phyloP scores from a whole-genome alignment of 2,329 filamentous ascomycete genomes.

The Cladophialophora immunda region DNA sequence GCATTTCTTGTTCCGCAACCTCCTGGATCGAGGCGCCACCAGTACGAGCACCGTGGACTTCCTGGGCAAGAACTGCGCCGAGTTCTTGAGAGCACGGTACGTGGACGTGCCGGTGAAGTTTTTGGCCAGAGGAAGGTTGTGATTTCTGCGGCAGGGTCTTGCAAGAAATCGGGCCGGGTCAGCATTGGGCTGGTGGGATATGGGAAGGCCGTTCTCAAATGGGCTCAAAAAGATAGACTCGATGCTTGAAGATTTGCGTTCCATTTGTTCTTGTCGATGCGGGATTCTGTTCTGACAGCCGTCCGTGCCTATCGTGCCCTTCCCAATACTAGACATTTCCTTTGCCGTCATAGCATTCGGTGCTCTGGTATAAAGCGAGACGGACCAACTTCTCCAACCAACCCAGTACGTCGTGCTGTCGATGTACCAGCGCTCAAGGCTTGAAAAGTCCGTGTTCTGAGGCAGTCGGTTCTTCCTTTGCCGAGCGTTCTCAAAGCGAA shows the following conservation, averaged over 20 bases:
- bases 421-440: not conserved
- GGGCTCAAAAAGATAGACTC: not conserved
- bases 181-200: not conserved
- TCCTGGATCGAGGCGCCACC: slow-evolving; percentile 49
- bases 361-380: not conserved
- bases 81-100: slow-evolving; percentile 48
- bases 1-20: slow-evolving; percentile 51
- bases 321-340: not conserved
- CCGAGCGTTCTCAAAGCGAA: too few relatives aligned
- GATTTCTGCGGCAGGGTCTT: not conserved
- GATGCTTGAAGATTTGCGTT: not conserved
- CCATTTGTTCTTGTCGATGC: not conserved
- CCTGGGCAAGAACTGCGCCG: slow-evolving; percentile 52
- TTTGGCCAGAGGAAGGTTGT: slow-evolving; percentile 39
- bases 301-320: not conserved
- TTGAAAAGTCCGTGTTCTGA: not conserved
- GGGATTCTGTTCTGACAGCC: not conserved
- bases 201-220: not conserved
- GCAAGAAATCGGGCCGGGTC: not conserved
- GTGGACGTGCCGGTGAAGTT: slow-evolving; percentile 50
- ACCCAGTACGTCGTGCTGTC: not conserved
- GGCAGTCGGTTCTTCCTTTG: not conserved
- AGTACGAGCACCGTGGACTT: slow-evolving; percentile 49
- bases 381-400: not conserved
- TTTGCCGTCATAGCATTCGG: not conserved